Evolutionary conservation across 1,139 yeast species (phyloP).

Genomic region (Lodderomyces oxycetoniae): DNA sequence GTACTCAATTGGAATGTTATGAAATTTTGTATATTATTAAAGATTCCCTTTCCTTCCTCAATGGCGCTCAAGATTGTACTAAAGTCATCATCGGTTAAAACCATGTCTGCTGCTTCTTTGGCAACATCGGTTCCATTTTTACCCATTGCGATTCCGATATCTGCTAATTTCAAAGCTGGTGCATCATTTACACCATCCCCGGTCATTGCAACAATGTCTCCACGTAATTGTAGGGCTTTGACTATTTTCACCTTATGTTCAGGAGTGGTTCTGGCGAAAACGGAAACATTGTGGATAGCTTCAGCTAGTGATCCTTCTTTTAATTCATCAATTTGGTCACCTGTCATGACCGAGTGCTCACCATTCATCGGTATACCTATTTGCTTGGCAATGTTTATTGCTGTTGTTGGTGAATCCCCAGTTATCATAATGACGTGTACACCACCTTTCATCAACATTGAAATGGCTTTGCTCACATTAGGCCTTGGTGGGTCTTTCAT

Average conservation of each 20-base stretch:
- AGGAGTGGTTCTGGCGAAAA: conserved; percentile 95
- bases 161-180: conserved; percentile 96
- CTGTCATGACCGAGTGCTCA: conserved; percentile 69
- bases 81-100: conserved; percentile 92
- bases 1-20: conserved; percentile 93
- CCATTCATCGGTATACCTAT: conserved; percentile 83
- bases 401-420: conserved; percentile 95
- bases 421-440: conserved; percentile 97
- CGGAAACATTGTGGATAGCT: conserved; percentile 76
- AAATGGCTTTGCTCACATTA: conserved; percentile 67
- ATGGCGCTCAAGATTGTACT: conserved; percentile 88
- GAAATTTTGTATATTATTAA: conserved; percentile 89
- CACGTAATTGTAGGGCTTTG: conserved; percentile 83
- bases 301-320: conserved; percentile 64
- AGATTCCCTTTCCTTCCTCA: conserved; percentile 95
- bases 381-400: conserved; percentile 80
- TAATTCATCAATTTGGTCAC: conserved; percentile 73
- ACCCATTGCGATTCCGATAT: conserved; percentile 98
- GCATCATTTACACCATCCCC: conserved; percentile 99
- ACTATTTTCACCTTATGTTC: conserved; percentile 92
- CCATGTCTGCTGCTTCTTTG: conserved; percentile 98
- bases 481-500: conserved; percentile 98
- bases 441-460: conserved; percentile 78
- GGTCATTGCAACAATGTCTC: conserved; percentile 97
- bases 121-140: conserved; percentile 97